Evolutionary conservation across 2,329 filamentous ascomycete genomes (phyloP).

Genomic region (Pestalotiopsis sp.): DNA sequence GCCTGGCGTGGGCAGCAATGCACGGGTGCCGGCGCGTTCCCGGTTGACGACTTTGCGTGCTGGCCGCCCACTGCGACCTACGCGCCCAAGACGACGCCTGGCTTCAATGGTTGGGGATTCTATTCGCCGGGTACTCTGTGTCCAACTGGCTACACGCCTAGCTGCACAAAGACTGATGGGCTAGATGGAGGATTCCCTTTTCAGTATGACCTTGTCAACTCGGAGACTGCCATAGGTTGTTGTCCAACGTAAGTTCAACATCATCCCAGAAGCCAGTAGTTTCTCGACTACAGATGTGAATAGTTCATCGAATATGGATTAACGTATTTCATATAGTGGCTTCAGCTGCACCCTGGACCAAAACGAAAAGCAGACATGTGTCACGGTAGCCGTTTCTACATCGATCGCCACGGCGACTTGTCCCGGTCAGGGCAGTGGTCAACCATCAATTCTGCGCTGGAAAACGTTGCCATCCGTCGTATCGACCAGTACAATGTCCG

Average conservation of each 20-base stretch:
- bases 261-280: too few species aligned
- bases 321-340: background rate
- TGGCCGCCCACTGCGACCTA: background rate
- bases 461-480: background rate
- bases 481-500: background rate
- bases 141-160: background rate
- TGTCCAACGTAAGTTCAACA: background rate
- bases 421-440: background rate
- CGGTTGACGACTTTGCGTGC: background rate
- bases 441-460: background rate
- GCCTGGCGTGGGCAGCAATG: background rate
- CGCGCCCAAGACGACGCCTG: background rate
- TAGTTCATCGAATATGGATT: too few species aligned
- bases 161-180: background rate
- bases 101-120: background rate
- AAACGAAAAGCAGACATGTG: background rate
- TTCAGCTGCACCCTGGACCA: background rate
- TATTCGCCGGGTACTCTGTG: background rate
- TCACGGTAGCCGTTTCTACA: background rate
- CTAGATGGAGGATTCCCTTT: background rate
- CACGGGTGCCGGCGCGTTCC: background rate
- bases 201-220: background rate
- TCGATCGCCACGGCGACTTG: background rate
- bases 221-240: background rate
- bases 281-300: background rate